These are phyloP conservation scores for Suhomyces faveliae DNA, from an alignment of 805 yeast genomes.

Conservation along the genomic window DNA sequence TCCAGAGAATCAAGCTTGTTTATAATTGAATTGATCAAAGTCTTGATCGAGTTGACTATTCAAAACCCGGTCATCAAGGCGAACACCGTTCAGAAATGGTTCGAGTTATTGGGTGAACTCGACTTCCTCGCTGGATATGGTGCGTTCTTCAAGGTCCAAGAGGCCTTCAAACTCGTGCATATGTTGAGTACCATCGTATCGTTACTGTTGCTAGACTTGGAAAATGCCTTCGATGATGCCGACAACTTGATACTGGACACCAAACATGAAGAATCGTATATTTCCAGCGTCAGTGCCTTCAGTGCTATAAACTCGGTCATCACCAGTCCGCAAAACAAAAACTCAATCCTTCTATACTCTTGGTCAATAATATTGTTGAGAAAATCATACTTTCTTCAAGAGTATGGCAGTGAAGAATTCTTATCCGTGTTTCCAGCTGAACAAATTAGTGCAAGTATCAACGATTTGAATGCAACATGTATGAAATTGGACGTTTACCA, in stretches of 20 bases:
- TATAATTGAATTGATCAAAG: constrained; percentile 35
- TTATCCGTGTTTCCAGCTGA: not conserved
- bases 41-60: constrained; percentile 38
- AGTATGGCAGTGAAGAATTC: constrained; percentile 20
- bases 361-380: constrained; percentile 66
- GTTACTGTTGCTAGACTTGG: constrained; percentile 55
- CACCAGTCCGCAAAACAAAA: constrained; percentile 31
- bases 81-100: constrained; percentile 51
- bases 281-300: constrained; percentile 21
- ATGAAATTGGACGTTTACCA: constrained; percentile 44
- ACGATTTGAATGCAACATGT: constrained; percentile 39
- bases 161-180: constrained; percentile 36
- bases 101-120: constrained; percentile 43
- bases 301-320: constrained; percentile 41
- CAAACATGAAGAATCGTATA: not conserved
- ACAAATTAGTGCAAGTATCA: constrained; percentile 12
- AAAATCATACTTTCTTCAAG: constrained; percentile 46
- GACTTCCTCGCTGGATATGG: constrained; percentile 26
- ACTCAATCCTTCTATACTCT: constrained; percentile 55
- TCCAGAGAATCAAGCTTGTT: constrained; percentile 31
- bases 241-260: not conserved
- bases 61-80: constrained; percentile 34
- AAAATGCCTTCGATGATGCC: constrained; percentile 40
- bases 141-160: constrained; percentile 24
- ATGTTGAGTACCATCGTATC: constrained; percentile 50